Evolutionary conservation across 2,329 filamentous ascomycete species (phyloP).

Genomic region (Colletotrichum neosansevieriae): DNA sequence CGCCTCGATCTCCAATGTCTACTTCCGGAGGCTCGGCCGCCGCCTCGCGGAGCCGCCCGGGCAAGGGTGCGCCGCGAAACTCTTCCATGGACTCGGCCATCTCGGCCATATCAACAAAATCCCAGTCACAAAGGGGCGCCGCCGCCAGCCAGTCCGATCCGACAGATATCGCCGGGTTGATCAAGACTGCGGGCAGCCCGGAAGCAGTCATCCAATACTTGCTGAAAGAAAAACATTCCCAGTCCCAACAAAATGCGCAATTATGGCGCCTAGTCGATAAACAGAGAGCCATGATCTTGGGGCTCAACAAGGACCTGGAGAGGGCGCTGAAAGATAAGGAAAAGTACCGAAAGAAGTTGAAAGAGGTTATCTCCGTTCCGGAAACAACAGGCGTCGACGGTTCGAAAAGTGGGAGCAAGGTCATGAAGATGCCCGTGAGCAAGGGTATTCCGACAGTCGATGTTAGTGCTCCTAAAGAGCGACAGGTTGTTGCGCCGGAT

Average conservation of each 20-base stretch:
- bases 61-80: slow-evolving; percentile 70
- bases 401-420: slow-evolving; percentile 27
- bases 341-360: slow-evolving; percentile 89
- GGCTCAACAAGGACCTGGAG: slow-evolving; percentile 94
- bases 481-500: slow-evolving; percentile 53
- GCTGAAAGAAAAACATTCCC: slow-evolving; percentile 90
- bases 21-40: slow-evolving; percentile 62
- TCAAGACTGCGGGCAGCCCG: slow-evolving; percentile 86
- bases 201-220: slow-evolving; percentile 91
- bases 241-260: slow-evolving; percentile 89
- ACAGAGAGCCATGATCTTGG: slow-evolving; percentile 92
- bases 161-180: slow-evolving; percentile 83
- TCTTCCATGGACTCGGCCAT: slow-evolving; percentile 95
- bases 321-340: slow-evolving; percentile 94
- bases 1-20: slow-evolving; percentile 52
- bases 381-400: slow-evolving; percentile 49
- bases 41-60: slow-evolving; percentile 54
- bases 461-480: slow-evolving; percentile 48
- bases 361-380: slow-evolving; percentile 71
- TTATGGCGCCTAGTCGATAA: slow-evolving; percentile 97
- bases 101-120: slow-evolving; percentile 76
- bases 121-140: slow-evolving; percentile 68
- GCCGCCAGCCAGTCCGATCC: slow-evolving; percentile 70
- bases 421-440: slow-evolving; percentile 40
- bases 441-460: slow-evolving; percentile 44